Base-by-base conservation (phyloP, 257 asterid species). In the Catharanthus roseus region DNA sequence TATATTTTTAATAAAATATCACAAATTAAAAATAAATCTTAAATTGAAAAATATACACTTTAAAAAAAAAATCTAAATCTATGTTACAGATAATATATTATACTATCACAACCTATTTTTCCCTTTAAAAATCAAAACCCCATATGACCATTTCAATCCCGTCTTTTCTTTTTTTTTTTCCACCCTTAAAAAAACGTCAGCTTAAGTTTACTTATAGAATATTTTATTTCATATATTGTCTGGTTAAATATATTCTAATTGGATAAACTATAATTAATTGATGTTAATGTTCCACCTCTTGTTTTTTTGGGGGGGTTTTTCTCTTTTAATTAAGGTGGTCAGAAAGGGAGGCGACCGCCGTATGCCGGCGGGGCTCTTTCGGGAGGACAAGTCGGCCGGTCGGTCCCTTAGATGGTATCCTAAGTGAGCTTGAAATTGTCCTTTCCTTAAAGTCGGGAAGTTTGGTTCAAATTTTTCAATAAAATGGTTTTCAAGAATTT, bases 141-240 rank as follows among this genome's bases (percentile, higher is more conserved):
- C 26, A 6, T 29, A 9, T 42, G 67, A 38, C 76, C 53, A 26
- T 42, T 57, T 58, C 75, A 58, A 44, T 7, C n/a, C 63, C 62
- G 1, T 10, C 19, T 36, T 62, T 19, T 10, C n/a, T n/a, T n/a
- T n/a, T n/a, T n/a, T n/a, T n/a, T n/a, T n/a, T n/a, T n/a, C n/a
- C n/a, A n/a, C n/a, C n/a, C n/a, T 2, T 19, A 19, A 21, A 21
- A 49, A 18, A 18, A 3, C 8, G 8, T 4, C 6, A 3, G 10
- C 11, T 21, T 13, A 15, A 41, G 69, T 24, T 65, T 41, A 41
- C 23, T 12, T 24, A 5, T 21, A 36, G 47, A 21, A 31, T 53
- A 1, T 12, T 69, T 34, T 4, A 24, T 6, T 7, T 65, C 13
- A 1, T 68, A 10, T 68, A 6, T 2, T 10, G 72, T 68, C 62